A percentile compares a stretch with the other conserved stretches of the same genome.
These are phyloP conservation scores for Globisporangium cystogenes DNA, from an alignment of 352 stramenopile genomes.

Conservation along the genomic window DNA sequence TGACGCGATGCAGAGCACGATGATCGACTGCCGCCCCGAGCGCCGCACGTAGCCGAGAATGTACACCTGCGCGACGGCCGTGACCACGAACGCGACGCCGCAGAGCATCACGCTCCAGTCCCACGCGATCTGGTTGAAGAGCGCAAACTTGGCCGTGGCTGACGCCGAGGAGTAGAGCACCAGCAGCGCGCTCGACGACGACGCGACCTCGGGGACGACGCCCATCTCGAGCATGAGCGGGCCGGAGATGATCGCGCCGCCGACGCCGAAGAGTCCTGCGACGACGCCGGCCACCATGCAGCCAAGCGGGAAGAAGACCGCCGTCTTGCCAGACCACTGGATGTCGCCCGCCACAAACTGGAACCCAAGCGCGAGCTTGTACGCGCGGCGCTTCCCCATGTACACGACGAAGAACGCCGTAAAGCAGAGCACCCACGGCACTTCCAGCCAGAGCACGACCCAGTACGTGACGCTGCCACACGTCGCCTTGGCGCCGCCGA, in stretches of 20 bases:
- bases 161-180: constrained; percentile 48
- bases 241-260: constrained; percentile 46
- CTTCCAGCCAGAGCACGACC: constrained; percentile 32
- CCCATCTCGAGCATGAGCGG: constrained; percentile 57
- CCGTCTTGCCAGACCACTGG: constrained; percentile 31
- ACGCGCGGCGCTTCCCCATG: constrained; percentile 28
- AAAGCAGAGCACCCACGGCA: constrained; percentile 47
- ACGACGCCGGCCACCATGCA: constrained; percentile 34
- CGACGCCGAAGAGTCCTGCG: constrained; percentile 42
- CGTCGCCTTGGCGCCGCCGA: constrained; percentile 14
- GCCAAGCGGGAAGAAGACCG: constrained; percentile 28
- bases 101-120: constrained; percentile 37
- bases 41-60: constrained; percentile 47
- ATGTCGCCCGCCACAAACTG: constrained; percentile 35
- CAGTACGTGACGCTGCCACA: constrained; percentile 16
- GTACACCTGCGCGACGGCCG: constrained; percentile 36
- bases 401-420: constrained; percentile 21
- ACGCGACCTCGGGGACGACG: constrained; percentile 44
- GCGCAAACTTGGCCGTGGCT: constrained; percentile 41
- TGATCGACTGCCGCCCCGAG: constrained; percentile 42
- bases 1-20: constrained; percentile 44
- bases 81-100: constrained; percentile 37
- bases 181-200: constrained; percentile 38
- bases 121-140: constrained; percentile 47
- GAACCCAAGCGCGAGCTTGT: constrained; percentile 35